These are phyloP conservation scores for Seiridium cupressi DNA, from an alignment of 2,329 filamentous ascomycete genomes.

Conservation along the genomic window DNA sequence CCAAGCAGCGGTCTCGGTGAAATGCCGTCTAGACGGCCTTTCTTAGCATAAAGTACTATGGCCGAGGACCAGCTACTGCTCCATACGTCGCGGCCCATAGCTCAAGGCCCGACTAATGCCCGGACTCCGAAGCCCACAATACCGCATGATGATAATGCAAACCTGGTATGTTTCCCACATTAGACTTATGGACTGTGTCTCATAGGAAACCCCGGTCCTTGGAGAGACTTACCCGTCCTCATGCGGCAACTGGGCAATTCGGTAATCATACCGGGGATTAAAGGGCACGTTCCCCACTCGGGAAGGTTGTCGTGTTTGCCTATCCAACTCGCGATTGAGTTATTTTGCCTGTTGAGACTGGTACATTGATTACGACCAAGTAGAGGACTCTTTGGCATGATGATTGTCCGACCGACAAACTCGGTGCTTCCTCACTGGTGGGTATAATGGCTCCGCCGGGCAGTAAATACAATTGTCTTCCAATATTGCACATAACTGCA, in stretches of 20 bases:
- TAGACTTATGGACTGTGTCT: background rate
- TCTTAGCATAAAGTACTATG: background rate
- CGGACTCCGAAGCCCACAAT: background rate
- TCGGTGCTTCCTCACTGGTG: too few relatives aligned
- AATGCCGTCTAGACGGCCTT: background rate
- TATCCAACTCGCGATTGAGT: background rate
- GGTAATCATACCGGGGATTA: background rate
- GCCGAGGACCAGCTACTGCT: background rate
- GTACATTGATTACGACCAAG: too few relatives aligned
- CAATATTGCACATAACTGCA: background rate
- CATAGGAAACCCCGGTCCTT: background rate
- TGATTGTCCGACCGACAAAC: too few relatives aligned
- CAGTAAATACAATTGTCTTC: background rate
- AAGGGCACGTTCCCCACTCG: background rate
- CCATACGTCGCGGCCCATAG: background rate
- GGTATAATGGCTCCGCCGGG: too few relatives aligned
- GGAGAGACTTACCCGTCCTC: background rate
- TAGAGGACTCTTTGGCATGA: too few relatives aligned
- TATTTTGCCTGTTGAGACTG: background rate
- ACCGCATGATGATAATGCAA: background rate
- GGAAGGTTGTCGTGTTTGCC: constrained; percentile 1
- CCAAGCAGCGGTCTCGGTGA: constrained; percentile 5
- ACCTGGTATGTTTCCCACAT: background rate
- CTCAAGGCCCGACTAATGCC: background rate
- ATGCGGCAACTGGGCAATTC: constrained; percentile 1